phyloP scores from a whole-genome alignment of 2,329 filamentous ascomycete genomes.

The Fusarium decemcellulare region DNA sequence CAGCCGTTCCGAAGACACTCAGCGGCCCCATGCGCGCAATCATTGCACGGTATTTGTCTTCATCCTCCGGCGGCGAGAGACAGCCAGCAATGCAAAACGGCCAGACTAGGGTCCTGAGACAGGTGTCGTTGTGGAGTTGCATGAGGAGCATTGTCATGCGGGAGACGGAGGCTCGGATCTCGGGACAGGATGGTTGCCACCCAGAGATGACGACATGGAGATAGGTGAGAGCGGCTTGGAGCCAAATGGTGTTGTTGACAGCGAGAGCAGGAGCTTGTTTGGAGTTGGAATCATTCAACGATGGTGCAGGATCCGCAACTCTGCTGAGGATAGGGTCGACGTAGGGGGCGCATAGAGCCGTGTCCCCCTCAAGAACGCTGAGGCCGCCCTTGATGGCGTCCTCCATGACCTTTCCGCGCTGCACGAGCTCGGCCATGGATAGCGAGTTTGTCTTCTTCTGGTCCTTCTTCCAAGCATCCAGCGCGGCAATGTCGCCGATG shows the following conservation, averaged over 20 bases:
- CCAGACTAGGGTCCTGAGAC: conserved; percentile 56
- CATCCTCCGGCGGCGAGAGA: conserved; percentile 56
- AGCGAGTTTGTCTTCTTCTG: conserved; percentile 59
- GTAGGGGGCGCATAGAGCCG: not conserved
- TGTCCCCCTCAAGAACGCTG: conserved; percentile 46
- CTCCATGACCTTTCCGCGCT: conserved; percentile 59
- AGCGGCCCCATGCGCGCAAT: conserved; percentile 58
- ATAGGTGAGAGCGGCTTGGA: conserved; percentile 62
- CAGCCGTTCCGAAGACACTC: conserved; percentile 61
- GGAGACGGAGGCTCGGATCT: conserved; percentile 54
- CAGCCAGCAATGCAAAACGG: conserved; percentile 60
- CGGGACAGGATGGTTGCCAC: conserved; percentile 63
- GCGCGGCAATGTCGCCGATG: conserved; percentile 67
- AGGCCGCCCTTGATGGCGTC: conserved; percentile 53
- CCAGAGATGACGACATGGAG: conserved; percentile 64
- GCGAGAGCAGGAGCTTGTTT: conserved; percentile 42
- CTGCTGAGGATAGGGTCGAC: conserved; percentile 25
- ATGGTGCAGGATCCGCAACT: conserved; percentile 41
- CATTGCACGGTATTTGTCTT: conserved; percentile 59
- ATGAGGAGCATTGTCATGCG: conserved; percentile 53
- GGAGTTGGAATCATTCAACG: conserved; percentile 35
- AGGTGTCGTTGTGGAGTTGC: conserved; percentile 48
- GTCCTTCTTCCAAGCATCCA: conserved; percentile 70
- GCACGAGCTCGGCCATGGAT: conserved; percentile 61
- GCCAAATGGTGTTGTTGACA: conserved; percentile 60